Evolutionary conservation across 2,329 filamentous ascomycete species (phyloP).

Genomic region (Leptodontidium sp.): DNA sequence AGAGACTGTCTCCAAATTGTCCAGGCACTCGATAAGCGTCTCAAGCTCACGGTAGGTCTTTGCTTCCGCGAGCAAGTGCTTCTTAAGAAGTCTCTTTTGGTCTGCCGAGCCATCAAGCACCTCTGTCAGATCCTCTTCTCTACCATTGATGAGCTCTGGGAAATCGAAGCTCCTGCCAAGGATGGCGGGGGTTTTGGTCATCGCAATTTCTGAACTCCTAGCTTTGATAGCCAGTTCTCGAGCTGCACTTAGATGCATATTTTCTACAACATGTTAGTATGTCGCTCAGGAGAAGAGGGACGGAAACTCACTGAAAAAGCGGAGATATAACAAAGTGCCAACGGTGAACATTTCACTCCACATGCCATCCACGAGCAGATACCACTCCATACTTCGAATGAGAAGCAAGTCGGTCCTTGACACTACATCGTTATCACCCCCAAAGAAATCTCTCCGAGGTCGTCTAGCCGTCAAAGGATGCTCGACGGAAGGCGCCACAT

Average conservation of each 20-base stretch:
- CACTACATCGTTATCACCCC: constrained; percentile 67
- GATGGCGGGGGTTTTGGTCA: constrained; percentile 48
- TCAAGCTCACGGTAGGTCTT: constrained; percentile 75
- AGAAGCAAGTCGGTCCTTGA: constrained; percentile 72
- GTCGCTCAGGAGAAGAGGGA: not conserved
- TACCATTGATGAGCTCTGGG: constrained; percentile 33
- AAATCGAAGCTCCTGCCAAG: constrained; percentile 52
- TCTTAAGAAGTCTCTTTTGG: constrained; percentile 44
- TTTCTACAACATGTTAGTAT: constrained; percentile 47
- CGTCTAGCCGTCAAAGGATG: constrained; percentile 59
- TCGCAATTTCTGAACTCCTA: constrained; percentile 53
- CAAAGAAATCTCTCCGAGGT: constrained; percentile 77
- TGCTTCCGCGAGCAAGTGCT: constrained; percentile 59
- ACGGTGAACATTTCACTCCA: constrained; percentile 75
- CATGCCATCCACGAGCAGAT: constrained; percentile 75
- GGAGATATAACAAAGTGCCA: constrained; percentile 79
- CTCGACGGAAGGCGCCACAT: constrained; percentile 30
- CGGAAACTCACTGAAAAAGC: constrained; percentile 78
- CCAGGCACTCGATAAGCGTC: constrained; percentile 69
- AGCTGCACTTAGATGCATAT: constrained; percentile 59
- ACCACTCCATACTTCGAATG: constrained; percentile 86
- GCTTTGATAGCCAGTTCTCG: constrained; percentile 60
- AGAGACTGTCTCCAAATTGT: constrained; percentile 71
- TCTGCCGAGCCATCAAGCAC: constrained; percentile 49
- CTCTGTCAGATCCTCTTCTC: constrained; percentile 43